Evolutionary conservation across 371 early-diverging fungal genomes (phyloP).

Genomic region (Globomyces sp.): DNA sequence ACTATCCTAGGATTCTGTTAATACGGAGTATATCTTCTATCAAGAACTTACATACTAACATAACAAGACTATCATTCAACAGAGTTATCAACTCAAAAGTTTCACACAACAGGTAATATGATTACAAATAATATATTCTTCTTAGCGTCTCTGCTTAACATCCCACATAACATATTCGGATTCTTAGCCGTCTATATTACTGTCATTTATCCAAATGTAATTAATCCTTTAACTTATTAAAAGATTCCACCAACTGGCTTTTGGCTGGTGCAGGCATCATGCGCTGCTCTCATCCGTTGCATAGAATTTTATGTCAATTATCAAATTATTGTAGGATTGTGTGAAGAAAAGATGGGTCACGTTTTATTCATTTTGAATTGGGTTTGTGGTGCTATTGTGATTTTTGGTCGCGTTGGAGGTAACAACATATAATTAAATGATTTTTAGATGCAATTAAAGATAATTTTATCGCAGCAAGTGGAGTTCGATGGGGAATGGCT

Average conservation of each 20-base stretch:
- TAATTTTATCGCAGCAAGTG: not conserved
- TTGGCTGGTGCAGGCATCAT: not conserved
- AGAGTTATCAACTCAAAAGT: too few species aligned
- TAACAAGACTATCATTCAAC: too few species aligned
- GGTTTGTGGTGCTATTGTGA: not conserved
- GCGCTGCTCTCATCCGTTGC: not conserved
- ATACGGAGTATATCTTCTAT: too few species aligned
- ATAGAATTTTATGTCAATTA: constrained; percentile 1
- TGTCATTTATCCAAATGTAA: not conserved
- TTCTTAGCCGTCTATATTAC: not conserved
- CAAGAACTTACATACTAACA: too few species aligned
- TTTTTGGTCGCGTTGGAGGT: constrained; percentile 4
- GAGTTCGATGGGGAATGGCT: constrained; percentile 4
- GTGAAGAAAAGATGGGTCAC: not conserved
- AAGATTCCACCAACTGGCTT: not conserved
- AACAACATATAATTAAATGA: not conserved
- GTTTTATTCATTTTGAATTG: not conserved
- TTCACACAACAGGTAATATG: too few species aligned
- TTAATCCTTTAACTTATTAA: too few species aligned
- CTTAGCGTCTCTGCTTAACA: not conserved
- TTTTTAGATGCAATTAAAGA: not conserved
- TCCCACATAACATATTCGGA: not conserved
- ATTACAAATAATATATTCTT: not conserved
- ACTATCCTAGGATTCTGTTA: too few species aligned
- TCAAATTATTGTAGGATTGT: not conserved